A percentile compares a stretch with the other conserved stretches of the same genome.
Evolutionary conservation across 305 asterid genomes (phyloP).

Genomic region (Fraxinus greggii): DNA sequence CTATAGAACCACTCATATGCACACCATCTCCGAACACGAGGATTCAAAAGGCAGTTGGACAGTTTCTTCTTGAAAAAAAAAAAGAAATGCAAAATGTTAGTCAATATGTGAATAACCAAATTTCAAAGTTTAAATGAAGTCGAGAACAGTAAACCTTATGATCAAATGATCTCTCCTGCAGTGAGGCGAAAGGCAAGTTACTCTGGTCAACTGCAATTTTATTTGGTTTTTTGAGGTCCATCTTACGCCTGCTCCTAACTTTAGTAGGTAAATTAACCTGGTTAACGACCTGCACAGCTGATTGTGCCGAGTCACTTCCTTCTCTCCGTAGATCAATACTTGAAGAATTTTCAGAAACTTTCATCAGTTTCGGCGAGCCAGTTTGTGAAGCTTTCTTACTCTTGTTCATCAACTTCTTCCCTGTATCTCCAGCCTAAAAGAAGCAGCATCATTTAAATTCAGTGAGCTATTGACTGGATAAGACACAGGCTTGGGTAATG

Average conservation of each 20-base stretch:
- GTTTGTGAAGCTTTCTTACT: constrained; percentile 53
- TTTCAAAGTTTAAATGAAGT: constrained; percentile 17
- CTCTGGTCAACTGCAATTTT: constrained; percentile 47
- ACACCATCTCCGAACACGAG: constrained; percentile 80
- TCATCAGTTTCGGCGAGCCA: constrained; percentile 57
- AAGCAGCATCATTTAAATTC: constrained; percentile 15
- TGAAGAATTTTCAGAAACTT: constrained; percentile 59
- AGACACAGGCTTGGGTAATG: constrained; percentile 15
- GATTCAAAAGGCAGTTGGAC: constrained; percentile 41
- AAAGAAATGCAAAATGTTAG: constrained; percentile 14
- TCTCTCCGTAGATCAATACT: constrained; percentile 61
- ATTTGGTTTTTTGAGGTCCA: constrained; percentile 49
- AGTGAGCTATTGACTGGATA: constrained; percentile 25
- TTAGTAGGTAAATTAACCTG: constrained; percentile 56
- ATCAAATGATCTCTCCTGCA: constrained; percentile 40
- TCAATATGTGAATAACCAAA: constrained; percentile 16
- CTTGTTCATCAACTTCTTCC: constrained; percentile 46
- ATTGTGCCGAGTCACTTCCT: constrained; percentile 81
- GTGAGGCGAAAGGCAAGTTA: constrained; percentile 36
- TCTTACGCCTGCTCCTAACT: constrained; percentile 83
- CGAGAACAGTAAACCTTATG: constrained; percentile 49
- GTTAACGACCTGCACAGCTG: constrained; percentile 49
- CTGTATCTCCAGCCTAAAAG: constrained; percentile 57
- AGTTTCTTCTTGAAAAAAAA: constrained; percentile 51
- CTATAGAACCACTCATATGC: constrained; percentile 93